Percentiles rank a stretch among this genome's conserved stretches.
Evolutionary conservation across 345 rosid species (phyloP).

Genomic region (Eucalyptus tenuipes): DNA sequence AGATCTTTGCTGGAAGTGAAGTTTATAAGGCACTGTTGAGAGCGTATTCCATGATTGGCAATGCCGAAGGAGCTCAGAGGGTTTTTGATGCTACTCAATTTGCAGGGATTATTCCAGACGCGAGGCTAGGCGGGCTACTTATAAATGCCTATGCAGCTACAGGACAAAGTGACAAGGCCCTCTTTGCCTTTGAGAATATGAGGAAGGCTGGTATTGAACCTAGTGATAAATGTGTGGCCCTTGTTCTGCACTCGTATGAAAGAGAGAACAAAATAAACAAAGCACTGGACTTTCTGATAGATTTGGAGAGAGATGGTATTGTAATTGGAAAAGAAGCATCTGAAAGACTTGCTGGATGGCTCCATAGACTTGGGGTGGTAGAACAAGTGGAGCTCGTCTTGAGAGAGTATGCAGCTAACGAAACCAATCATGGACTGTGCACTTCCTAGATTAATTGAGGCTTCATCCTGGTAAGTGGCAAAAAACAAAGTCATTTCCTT

Average conservation of each 20-base stretch:
- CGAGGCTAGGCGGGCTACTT: conserved; percentile 57
- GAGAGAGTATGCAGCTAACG: conserved; percentile 24
- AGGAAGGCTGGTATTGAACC: conserved; percentile 63
- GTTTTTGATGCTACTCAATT: conserved; percentile 63
- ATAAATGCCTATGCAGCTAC: conserved; percentile 56
- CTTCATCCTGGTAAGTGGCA: not conserved
- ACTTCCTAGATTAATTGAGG: not conserved
- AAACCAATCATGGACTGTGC: not conserved
- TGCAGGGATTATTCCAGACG: conserved; percentile 67
- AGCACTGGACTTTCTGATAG: conserved; percentile 46
- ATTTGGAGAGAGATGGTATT: conserved; percentile 43
- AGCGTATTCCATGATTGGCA: conserved; percentile 61
- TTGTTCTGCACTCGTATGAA: conserved; percentile 46
- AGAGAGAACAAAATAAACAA: conserved; percentile 41
- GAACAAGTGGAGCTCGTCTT: conserved; percentile 57
- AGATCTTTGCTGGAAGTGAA: conserved; percentile 63
- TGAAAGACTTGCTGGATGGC: conserved; percentile 48
- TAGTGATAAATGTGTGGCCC: conserved; percentile 63
- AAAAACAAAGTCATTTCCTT: not conserved
- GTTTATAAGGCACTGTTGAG: conserved; percentile 86
- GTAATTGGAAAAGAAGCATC: conserved; percentile 59
- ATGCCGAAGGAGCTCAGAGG: conserved; percentile 64
- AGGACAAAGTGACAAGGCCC: conserved; percentile 51
- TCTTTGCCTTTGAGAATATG: conserved; percentile 60
- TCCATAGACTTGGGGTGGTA: conserved; percentile 57